A percentile compares a stretch with the other conserved stretches of the same genome.
Evolutionary conservation across 2,329 filamentous ascomycete genomes (phyloP).

Genomic region (Albophoma yamanashiensis): DNA sequence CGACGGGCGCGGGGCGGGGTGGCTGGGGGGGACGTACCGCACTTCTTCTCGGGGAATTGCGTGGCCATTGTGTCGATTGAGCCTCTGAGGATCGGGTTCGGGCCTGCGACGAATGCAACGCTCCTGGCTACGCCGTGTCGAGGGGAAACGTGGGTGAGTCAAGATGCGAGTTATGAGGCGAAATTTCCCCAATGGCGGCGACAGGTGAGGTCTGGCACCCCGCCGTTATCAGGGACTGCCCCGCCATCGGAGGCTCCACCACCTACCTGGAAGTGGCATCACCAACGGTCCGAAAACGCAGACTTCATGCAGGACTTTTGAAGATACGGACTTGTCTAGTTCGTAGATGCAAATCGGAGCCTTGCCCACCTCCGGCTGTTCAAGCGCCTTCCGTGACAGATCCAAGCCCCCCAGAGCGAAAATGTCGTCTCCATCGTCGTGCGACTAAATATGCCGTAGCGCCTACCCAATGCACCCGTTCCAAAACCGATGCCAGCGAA

Average conservation of each 20-base stretch:
- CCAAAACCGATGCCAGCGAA: background rate
- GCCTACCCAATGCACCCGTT: background rate
- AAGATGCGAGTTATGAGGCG: constrained; percentile 5
- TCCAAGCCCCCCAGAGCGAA: background rate
- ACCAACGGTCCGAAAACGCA: background rate
- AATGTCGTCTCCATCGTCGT: background rate
- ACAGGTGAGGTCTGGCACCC: constrained; percentile 7
- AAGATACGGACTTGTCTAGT: background rate
- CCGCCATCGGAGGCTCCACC: constrained; percentile 20
- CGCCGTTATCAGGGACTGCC: constrained; percentile 12
- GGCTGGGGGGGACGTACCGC: constrained; percentile 31
- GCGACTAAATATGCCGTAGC: background rate
- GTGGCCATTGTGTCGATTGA: constrained; percentile 16
- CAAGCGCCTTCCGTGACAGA: background rate
- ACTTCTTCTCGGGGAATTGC: constrained; percentile 47
- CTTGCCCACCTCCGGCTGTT: background rate
- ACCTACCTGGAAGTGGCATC: background rate
- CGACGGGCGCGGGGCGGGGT: background rate
- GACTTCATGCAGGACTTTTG: background rate
- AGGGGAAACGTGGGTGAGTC: background rate
- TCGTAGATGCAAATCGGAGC: background rate
- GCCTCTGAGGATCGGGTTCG: background rate
- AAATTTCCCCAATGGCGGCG: constrained; percentile 1
- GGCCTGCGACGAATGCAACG: background rate
- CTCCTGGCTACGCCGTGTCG: background rate